phyloP scores from a whole-genome alignment of 441 rosid species.

The Syzygium syzygioides region DNA sequence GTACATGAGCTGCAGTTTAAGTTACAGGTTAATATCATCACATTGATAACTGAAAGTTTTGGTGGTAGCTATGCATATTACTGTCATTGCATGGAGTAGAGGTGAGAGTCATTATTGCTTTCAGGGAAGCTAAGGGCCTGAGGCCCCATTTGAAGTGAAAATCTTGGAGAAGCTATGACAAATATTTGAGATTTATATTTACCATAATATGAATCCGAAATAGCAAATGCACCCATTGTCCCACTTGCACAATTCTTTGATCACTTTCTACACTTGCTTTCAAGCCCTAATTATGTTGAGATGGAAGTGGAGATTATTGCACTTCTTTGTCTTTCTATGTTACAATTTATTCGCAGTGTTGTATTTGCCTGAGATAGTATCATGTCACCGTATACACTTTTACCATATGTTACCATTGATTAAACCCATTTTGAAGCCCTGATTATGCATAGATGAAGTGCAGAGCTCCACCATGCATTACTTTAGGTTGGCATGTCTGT shows the following conservation, averaged over 20 bases:
- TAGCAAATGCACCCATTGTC: not conserved
- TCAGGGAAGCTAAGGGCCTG: not conserved
- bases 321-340: not conserved
- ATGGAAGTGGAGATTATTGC: not conserved
- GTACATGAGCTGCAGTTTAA: slow-evolving; percentile 76
- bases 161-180: not conserved
- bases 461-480: not conserved
- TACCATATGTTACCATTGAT: not conserved
- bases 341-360: not conserved
- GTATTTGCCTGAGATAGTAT: not conserved
- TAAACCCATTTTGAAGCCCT: not conserved
- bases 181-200: not conserved
- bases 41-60: not conserved
- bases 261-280: not conserved
- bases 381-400: not conserved
- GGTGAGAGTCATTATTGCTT: not conserved
- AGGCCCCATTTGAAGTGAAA: not conserved
- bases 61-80: not conserved
- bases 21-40: slow-evolving; percentile 58
- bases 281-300: not conserved
- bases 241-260: not conserved
- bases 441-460: not conserved
- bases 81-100: not conserved
- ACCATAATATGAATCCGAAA: not conserved
- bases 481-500: not conserved